Conservation (phyloP, 352 stramenopile species). For the Pythium monospermum region DNA sequence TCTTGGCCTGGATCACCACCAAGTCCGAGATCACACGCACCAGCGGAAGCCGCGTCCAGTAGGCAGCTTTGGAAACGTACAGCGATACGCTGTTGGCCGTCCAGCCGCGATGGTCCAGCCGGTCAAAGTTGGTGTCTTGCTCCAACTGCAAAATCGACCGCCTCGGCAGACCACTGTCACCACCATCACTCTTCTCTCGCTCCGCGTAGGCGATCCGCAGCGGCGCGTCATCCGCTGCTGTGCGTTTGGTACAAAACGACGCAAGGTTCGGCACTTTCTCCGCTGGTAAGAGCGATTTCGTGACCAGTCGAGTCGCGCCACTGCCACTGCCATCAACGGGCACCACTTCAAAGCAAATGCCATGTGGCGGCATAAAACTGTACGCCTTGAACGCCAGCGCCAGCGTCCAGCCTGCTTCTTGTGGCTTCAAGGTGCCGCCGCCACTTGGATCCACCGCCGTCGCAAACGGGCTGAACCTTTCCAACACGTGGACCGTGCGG, state of each 20-base stretch:
- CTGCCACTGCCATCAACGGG: no score
- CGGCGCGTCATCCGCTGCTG: constrained; percentile 27
- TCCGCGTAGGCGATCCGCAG: constrained; percentile 32
- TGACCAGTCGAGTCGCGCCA: constrained; percentile 10
- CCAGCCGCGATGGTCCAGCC: constrained; percentile 28
- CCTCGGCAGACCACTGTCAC: no score
- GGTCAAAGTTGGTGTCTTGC: constrained; percentile 21
- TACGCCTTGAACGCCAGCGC: constrained; percentile 35
- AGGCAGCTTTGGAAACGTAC: constrained; percentile 17
- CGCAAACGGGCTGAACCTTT: constrained; percentile 30
- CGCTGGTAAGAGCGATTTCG: constrained; percentile 5
- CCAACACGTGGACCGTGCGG: constrained; percentile 27
- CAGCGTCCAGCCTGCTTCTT: constrained; percentile 13
- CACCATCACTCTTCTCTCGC: constrained; percentile 2
- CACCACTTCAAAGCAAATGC: constrained; percentile 24
- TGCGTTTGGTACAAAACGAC: constrained; percentile 32
- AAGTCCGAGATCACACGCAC: constrained; percentile 34
- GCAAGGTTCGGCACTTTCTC: constrained; percentile 1
- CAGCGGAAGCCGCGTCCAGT: constrained; percentile 26
- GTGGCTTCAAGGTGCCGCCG: neutral
- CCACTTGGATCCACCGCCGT: constrained; percentile 21
- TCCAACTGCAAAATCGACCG: constrained; percentile 31
- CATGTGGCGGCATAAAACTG: constrained; percentile 29
- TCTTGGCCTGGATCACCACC: constrained; percentile 26
- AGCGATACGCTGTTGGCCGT: constrained; percentile 14